These are phyloP conservation scores for Aureobasidium namibiae DNA, from an alignment of 2,329 filamentous ascomycete genomes.

Conservation along the genomic window DNA sequence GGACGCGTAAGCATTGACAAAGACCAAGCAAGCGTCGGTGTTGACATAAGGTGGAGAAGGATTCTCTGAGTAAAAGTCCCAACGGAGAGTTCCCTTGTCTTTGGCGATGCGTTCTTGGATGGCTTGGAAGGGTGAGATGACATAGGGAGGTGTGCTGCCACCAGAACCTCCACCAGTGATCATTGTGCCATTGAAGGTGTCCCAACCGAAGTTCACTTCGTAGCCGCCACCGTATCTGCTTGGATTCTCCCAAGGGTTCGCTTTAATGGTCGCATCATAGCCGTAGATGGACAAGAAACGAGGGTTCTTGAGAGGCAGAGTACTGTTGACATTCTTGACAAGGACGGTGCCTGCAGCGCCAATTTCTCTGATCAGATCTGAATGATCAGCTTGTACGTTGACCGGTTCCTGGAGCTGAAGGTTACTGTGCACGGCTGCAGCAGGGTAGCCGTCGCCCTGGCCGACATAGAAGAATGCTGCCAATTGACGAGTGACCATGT, in stretches of 20 bases:
- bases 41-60: constrained; percentile 17
- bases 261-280: constrained; percentile 31
- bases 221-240: constrained; percentile 28
- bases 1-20: constrained; percentile 16
- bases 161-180: constrained; percentile 17
- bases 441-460: constrained; percentile 50
- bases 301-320: constrained; percentile 43
- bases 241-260: constrained; percentile 25
- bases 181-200: constrained; percentile 22
- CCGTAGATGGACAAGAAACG: constrained; percentile 32
- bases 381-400: constrained; percentile 38
- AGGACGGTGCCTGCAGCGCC: constrained; percentile 50
- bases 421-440: constrained; percentile 50
- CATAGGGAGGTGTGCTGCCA: constrained; percentile 14
- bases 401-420: constrained; percentile 11
- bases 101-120: constrained; percentile 23
- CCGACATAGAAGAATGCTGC: constrained; percentile 50
- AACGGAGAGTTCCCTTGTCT: constrained; percentile 26
- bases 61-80: constrained; percentile 28
- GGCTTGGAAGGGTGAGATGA: constrained; percentile 16
- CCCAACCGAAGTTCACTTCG: constrained; percentile 25
- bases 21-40: constrained; percentile 16
- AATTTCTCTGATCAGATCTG: constrained; percentile 41
- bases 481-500: constrained; percentile 47
- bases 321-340: constrained; percentile 55